These are phyloP conservation scores for Penicillium sp. DNA, from an alignment of 2,329 filamentous ascomycete species.

Conservation along the genomic window DNA sequence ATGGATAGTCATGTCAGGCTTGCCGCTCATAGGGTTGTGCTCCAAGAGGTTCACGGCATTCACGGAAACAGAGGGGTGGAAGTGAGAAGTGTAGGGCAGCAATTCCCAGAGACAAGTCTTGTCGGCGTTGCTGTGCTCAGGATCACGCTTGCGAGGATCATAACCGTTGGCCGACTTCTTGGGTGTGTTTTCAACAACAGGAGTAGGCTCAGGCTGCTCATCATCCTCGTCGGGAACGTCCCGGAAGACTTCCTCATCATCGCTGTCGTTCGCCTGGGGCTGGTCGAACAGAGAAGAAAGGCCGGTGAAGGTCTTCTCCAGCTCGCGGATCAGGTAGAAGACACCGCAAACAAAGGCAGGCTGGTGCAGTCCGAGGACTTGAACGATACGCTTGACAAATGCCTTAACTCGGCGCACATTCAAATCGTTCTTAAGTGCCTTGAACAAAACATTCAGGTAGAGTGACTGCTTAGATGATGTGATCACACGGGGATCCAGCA, in stretches of 20 bases:
- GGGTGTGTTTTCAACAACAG: conserved; percentile 24
- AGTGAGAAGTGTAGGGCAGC: conserved; percentile 73
- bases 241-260: conserved; percentile 66
- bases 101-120: conserved; percentile 91
- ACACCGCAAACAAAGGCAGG: conserved; percentile 89
- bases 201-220: conserved; percentile 28
- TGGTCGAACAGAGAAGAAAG: conserved; percentile 76
- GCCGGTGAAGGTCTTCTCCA: conserved; percentile 76
- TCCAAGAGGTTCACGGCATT: conserved; percentile 72
- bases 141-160: conserved; percentile 86
- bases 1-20: conserved; percentile 87
- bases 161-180: conserved; percentile 54
- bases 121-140: conserved; percentile 90
- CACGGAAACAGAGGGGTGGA: conserved; percentile 87
- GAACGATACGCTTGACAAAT: conserved; percentile 89
- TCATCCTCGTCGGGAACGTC: conserved; percentile 62
- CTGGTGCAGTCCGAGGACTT: conserved; percentile 83
- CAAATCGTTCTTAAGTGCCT: conserved; percentile 84
- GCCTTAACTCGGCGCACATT: conserved; percentile 90
- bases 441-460: conserved; percentile 89
- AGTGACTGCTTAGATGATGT: conserved; percentile 92
- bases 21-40: conserved; percentile 71
- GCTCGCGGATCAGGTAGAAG: conserved; percentile 82
- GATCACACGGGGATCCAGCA: conserved; percentile 83
- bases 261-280: conserved; percentile 73